phyloP scores from a whole-genome alignment of 179 eudicot species.

The Spinacia oleracea region DNA sequence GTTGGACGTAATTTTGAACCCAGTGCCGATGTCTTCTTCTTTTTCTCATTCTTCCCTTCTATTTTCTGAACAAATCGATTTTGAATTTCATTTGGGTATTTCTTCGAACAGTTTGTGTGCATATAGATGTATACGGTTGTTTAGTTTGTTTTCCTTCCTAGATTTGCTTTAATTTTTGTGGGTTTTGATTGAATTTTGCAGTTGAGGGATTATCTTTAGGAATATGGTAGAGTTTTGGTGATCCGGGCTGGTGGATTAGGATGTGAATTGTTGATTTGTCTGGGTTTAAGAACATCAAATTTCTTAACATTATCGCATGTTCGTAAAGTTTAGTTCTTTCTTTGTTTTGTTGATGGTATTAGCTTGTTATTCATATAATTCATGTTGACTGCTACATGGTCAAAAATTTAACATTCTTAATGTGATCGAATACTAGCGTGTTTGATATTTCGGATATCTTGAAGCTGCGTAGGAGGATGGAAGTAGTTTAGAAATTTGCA shows the following conservation, averaged over 20 bases:
- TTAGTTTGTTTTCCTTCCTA: constrained; percentile 7
- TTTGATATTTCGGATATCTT: background rate
- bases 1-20: constrained; percentile 74
- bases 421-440: background rate
- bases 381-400: background rate
- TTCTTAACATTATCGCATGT: background rate
- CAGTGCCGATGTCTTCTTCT: constrained; percentile 48
- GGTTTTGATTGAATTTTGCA: constrained; percentile 31
- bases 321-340: no score
- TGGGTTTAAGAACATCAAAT: constrained; percentile 47
- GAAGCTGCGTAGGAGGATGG: background rate
- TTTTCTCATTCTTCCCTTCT: background rate
- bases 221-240: constrained; percentile 67
- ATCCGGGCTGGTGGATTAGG: constrained; percentile 97
- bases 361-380: background rate
- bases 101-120: constrained; percentile 33
- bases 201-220: constrained; percentile 78
- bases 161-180: constrained; percentile 19
- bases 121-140: no score
- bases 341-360: no score
- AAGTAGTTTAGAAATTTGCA: no score
- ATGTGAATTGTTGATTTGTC: constrained; percentile 79
- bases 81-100: constrained; percentile 22
- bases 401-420: background rate
- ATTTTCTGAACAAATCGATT: background rate